phyloP scores from a whole-genome alignment of 1,284 basidiomycete species.

The Caloboletus inedulis region DNA sequence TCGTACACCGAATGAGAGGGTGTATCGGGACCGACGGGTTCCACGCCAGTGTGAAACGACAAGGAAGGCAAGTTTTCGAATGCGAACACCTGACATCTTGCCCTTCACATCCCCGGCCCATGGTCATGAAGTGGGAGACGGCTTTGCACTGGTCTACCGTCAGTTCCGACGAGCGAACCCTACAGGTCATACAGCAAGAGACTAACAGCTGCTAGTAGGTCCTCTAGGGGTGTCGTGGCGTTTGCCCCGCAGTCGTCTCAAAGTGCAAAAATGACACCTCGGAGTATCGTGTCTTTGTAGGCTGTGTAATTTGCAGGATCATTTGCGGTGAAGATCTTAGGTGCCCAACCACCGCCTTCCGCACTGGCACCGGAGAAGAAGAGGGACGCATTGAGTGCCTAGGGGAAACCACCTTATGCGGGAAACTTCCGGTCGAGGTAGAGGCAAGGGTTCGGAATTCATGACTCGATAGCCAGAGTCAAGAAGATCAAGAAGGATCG shows the following conservation, averaged over 20 bases:
- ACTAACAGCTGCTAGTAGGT: constrained; percentile 38
- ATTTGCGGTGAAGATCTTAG: constrained; percentile 33
- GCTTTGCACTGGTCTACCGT: constrained; percentile 32
- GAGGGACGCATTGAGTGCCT: constrained; percentile 29
- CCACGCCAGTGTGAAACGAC: constrained; percentile 31
- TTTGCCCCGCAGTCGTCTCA: constrained; percentile 43
- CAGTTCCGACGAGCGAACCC: constrained; percentile 28
- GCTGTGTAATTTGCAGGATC: constrained; percentile 34
- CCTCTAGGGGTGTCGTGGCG: constrained; percentile 38
- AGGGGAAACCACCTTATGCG: constrained; percentile 31
- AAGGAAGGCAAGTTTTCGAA: constrained; percentile 19
- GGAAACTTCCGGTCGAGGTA: constrained; percentile 39
- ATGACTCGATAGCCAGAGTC: constrained; percentile 36
- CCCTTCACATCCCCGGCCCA: constrained; percentile 30
- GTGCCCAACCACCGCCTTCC: constrained; percentile 36
- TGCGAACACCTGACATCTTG: constrained; percentile 24
- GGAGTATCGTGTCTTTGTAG: constrained; percentile 25
- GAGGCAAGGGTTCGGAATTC: constrained; percentile 38
- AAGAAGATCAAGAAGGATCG: constrained; percentile 35
- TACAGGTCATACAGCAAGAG: constrained; percentile 34
- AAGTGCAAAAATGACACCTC: constrained; percentile 37
- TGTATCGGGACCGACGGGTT: constrained; percentile 47
- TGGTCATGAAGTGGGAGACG: constrained; percentile 28
- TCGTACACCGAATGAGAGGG: constrained; percentile 38
- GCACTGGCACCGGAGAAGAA: constrained; percentile 32